phyloP scores from a whole-genome alignment of 306 rosid species.

The Argentina anserina region DNA sequence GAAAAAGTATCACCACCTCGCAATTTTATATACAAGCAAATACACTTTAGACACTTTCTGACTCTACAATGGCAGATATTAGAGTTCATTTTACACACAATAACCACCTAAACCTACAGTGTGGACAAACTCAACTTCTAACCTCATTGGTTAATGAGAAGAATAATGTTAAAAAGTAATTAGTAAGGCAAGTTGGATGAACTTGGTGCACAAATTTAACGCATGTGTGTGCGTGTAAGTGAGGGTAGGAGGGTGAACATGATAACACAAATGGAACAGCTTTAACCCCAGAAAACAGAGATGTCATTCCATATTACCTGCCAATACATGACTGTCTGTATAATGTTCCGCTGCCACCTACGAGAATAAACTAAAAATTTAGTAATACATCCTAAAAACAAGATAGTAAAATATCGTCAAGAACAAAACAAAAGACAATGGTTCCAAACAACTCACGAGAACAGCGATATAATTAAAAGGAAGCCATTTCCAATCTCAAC shows the following conservation, averaged over 20 bases:
- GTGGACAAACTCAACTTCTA: not conserved
- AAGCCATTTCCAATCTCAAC: slow-evolving; percentile 91
- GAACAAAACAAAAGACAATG: not conserved
- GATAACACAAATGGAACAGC: slow-evolving; percentile 4
- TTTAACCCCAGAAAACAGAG: not conserved
- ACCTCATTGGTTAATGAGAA: not conserved
- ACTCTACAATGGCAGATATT: not conserved
- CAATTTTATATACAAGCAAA: not conserved
- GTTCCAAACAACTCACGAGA: slow-evolving; percentile 66
- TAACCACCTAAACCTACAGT: not conserved
- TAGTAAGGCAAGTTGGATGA: not conserved
- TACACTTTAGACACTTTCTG: not conserved
- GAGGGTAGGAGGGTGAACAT: no score
- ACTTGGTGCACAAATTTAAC: not conserved
- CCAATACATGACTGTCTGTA: slow-evolving; percentile 92
- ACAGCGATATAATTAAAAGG: slow-evolving; percentile 65
- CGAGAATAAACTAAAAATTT: slow-evolving; percentile 17
- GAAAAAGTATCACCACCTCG: not conserved
- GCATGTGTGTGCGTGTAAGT: no score
- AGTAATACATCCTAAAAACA: slow-evolving; percentile 9
- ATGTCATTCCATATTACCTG: slow-evolving; percentile 50
- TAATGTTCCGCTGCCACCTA: slow-evolving; percentile 91
- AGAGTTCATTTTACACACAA: not conserved
- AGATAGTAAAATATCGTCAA: not conserved
- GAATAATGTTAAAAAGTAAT: not conserved